Conservation (phyloP, 129 eudicot genomes). For the Centrapalus pauciflorus region DNA sequence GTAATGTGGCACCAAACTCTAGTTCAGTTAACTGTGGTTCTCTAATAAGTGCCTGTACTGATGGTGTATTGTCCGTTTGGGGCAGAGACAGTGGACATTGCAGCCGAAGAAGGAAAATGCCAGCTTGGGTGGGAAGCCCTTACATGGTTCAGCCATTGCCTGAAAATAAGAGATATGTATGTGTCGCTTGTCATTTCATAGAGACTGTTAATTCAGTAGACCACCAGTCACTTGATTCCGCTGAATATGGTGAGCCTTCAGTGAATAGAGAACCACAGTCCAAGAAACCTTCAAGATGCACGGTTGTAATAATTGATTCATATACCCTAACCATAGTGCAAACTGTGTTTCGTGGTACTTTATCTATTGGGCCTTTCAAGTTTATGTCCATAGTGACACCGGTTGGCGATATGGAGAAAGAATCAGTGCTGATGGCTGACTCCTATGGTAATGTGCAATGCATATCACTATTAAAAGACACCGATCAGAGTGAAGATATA, state of each 20-base stretch:
- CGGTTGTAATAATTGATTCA: slow-evolving; percentile 77
- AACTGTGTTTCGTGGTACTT: slow-evolving; percentile 75
- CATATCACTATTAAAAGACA: slow-evolving; percentile 53
- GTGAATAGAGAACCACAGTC: slow-evolving; percentile 37
- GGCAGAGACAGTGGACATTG: slow-evolving; percentile 92
- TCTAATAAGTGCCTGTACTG: slow-evolving; percentile 89
- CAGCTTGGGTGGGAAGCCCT: slow-evolving; percentile 96
- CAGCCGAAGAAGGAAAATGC: slow-evolving; percentile 90
- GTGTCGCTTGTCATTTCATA: slow-evolving; percentile 60
- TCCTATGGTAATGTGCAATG: slow-evolving; percentile 60
- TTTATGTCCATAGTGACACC: slow-evolving; percentile 66
- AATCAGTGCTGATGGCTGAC: slow-evolving; percentile 63
- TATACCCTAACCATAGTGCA: slow-evolving; percentile 73
- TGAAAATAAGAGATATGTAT: slow-evolving; percentile 73
- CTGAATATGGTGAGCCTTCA: slow-evolving; percentile 31
- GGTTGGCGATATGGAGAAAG: slow-evolving; percentile 49
- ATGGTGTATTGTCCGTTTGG: slow-evolving; percentile 96
- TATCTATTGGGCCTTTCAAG: slow-evolving; percentile 64
- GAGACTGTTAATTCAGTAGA: slow-evolving; percentile 37
- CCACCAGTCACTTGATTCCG: slow-evolving; percentile 35
- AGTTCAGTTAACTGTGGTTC: slow-evolving; percentile 60
- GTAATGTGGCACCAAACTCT: slow-evolving; percentile 43
- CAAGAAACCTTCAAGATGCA: slow-evolving; percentile 48
- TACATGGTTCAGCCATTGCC: slow-evolving; percentile 68
- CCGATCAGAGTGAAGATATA: slow-evolving; percentile 33